Base-by-base conservation (phyloP, 1,284 basidiomycete species). In the Coniophora puteana region DNA sequence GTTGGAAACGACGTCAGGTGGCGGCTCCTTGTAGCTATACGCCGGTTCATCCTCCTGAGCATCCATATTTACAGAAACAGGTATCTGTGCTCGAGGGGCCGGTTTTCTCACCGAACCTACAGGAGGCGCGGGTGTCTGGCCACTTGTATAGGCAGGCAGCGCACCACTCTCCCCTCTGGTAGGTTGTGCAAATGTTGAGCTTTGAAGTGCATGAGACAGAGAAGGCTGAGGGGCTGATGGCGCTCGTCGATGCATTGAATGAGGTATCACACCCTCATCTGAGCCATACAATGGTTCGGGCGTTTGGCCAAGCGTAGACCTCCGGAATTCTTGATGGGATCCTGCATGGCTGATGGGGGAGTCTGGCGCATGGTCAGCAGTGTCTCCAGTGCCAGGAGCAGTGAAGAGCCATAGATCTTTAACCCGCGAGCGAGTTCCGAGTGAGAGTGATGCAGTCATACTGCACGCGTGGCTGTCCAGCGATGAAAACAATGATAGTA, bases 391-490 rank as follows among this genome's bases (percentile, higher is more conserved):
- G 13, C 66, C 61, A 28, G 74, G 73, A 29, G 81, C 81, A 1
- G 76, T 76, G 55, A 89, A 89, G 36, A 89, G 67, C 86, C 86
- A 89, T 1, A 89, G 58, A 53, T 89, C 86, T 57, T 86, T 87
- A 36, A 78, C 72, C 41, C 83, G 72, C 16, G 86, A 85, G 30
- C 78, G 83, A 49, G 68, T 76, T 11, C 75, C 75, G 40, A 89
- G 64, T 16, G 83, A 78, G 32, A 89, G 57, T 8, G 85, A 88
- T 1, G 83, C 70, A 4, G 85, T 63, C 29, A 89, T 71, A 4
- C 73, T 72, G 54, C 86, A 88, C 1, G 77, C 73, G 45, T 86
- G 78, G 2, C 66, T 60, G 52, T 89, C 86, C 13, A 89, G 70
- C 26, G 82, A 73, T 14, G 72, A 66, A 22, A 89, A 68, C 18